Evolutionary conservation across 2,329 filamentous ascomycete genomes (phyloP).

Genomic region (Apiospora phragmitis): DNA sequence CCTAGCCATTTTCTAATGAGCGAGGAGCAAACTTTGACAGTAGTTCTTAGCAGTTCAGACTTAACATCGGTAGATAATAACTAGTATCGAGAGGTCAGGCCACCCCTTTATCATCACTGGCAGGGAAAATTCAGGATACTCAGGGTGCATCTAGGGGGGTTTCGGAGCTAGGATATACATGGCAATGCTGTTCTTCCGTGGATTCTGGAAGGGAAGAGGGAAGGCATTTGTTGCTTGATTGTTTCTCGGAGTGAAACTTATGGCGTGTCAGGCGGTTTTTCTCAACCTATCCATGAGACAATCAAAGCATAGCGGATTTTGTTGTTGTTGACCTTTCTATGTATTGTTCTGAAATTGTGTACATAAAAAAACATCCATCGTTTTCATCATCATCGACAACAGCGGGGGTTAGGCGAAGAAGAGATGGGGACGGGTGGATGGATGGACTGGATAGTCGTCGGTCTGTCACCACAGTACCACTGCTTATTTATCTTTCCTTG

Average conservation of each 20-base stretch:
- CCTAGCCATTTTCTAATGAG: constrained; percentile 33
- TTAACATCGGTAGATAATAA: constrained; percentile 13
- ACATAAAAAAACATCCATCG: constrained; percentile 1
- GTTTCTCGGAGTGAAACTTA: background rate
- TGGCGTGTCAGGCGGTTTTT: constrained; percentile 2
- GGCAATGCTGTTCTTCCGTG: constrained; percentile 8
- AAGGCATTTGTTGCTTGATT: constrained; percentile 2
- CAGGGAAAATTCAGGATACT: constrained; percentile 13
- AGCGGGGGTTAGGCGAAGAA: background rate
- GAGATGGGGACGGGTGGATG: background rate
- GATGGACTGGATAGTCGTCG: background rate
- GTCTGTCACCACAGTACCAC: background rate
- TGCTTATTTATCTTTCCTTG: background rate
- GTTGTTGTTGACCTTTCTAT: background rate
- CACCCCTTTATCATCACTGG: constrained; percentile 8
- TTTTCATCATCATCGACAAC: background rate
- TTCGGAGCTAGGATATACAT: constrained; percentile 12
- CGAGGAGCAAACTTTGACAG: constrained; percentile 15
- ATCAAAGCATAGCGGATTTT: constrained; percentile 11
- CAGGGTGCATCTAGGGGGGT: constrained; percentile 14
- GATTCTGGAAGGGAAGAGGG: constrained; percentile 1
- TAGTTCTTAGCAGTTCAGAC: constrained; percentile 11
- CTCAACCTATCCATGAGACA: background rate
- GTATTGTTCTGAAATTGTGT: constrained; percentile 4
- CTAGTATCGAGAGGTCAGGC: constrained; percentile 10